Percentiles rank a stretch among this genome's conserved stretches.
These are phyloP conservation scores for Astrothelium macrocarpum DNA, from an alignment of 495 filamentous ascomycete genomes.

Conservation along the genomic window DNA sequence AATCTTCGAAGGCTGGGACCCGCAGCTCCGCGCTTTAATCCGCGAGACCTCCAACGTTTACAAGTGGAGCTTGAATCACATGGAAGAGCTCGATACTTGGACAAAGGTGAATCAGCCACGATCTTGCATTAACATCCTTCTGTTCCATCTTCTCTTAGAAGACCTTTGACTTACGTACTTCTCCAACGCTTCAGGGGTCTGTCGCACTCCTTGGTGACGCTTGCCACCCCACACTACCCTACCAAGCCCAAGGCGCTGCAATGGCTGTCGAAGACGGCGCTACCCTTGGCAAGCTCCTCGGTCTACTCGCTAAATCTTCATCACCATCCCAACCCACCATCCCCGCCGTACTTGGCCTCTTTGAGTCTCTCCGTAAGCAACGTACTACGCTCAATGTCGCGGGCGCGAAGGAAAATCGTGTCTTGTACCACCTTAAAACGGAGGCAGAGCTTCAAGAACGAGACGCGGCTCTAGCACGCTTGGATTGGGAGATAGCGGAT, in stretches of 20 bases:
- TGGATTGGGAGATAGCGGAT: neutral
- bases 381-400: constrained; percentile 48
- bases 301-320: neutral
- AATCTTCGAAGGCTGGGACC: constrained; percentile 18
- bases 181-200: constrained; percentile 5
- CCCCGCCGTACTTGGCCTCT: constrained; percentile 40
- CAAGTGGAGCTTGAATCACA: constrained; percentile 18
- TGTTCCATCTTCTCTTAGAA: neutral
- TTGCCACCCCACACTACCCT: constrained; percentile 23
- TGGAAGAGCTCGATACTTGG: constrained; percentile 19
- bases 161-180: neutral
- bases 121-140: no score
- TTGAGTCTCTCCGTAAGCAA: constrained; percentile 52
- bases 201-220: constrained; percentile 23
- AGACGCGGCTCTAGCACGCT: constrained; percentile 35
- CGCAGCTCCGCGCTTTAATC: constrained; percentile 8
- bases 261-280: constrained; percentile 23
- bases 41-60: neutral
- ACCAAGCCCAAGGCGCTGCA: constrained; percentile 24
- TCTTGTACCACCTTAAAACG: constrained; percentile 51
- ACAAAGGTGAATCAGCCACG: no score
- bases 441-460: constrained; percentile 46
- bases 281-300: constrained; percentile 16
- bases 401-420: constrained; percentile 43
- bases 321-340: neutral